A percentile compares a stretch with the other conserved stretches of the same genome.
Evolutionary conservation across 495 filamentous ascomycete genomes (phyloP).

Genomic region (Aspergillus campestris): DNA sequence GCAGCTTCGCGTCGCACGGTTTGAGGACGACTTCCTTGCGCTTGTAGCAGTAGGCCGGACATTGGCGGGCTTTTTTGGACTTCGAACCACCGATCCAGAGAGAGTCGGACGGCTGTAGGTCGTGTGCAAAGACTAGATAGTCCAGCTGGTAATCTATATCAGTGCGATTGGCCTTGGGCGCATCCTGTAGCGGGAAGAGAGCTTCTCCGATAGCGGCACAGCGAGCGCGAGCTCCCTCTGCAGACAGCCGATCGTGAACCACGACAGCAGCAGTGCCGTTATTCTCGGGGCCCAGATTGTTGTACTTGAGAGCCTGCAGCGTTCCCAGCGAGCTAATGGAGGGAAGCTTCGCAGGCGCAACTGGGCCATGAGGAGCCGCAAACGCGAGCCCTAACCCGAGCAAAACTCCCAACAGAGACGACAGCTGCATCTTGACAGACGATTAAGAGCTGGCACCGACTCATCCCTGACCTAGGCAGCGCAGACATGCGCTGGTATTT

Average conservation of each 20-base stretch:
- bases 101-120: slow-evolving; percentile 5
- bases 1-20: slow-evolving; percentile 10
- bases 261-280: slow-evolving; percentile 23
- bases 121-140: slow-evolving; percentile 16
- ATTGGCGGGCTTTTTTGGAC: background rate
- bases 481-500: no score
- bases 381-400: slow-evolving; percentile 7
- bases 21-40: slow-evolving; percentile 3
- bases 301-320: slow-evolving; percentile 21
- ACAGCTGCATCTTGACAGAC: slow-evolving; percentile 5
- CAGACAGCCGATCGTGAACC: slow-evolving; percentile 8
- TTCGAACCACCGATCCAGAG: slow-evolving; percentile 12
- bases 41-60: slow-evolving; percentile 11
- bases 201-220: slow-evolving; percentile 20
- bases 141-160: slow-evolving; percentile 20
- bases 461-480: no score
- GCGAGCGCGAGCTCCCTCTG: slow-evolving; percentile 6
- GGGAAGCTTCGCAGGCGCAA: slow-evolving; percentile 1
- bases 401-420: slow-evolving; percentile 3
- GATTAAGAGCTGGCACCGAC: no score
- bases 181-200: slow-evolving; percentile 9
- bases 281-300: slow-evolving; percentile 22
- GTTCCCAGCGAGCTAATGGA: slow-evolving; percentile 8
- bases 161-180: slow-evolving; percentile 7
- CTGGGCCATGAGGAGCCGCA: slow-evolving; percentile 5